These are phyloP conservation scores for Quercus agrifolia DNA, from an alignment of 306 rosid species.

Conservation along the genomic window DNA sequence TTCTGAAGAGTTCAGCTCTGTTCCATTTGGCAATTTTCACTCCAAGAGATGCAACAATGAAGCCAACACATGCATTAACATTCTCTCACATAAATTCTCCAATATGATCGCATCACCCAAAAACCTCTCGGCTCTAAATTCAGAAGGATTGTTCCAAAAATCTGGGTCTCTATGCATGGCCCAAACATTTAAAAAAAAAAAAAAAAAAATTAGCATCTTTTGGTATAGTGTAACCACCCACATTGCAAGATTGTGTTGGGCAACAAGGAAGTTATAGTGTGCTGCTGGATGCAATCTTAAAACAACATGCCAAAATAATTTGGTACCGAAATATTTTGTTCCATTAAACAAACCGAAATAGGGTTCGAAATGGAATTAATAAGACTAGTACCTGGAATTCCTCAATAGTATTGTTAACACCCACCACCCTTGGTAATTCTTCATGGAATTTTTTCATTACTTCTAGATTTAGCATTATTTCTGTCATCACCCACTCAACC, in stretches of 20 bases:
- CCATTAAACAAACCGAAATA: not conserved
- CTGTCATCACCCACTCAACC: slow-evolving; percentile 34
- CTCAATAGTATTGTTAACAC: slow-evolving; percentile 24
- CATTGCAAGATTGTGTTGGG: too few species aligned
- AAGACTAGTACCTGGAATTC: slow-evolving; percentile 17
- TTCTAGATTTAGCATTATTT: slow-evolving; percentile 19
- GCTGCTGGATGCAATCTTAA: too few species aligned
- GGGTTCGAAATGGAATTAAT: too few species aligned
- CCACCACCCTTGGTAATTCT: slow-evolving; percentile 21
- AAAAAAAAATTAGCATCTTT: slow-evolving; percentile 13
- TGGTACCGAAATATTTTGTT: not conserved
- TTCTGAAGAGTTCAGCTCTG: not conserved
- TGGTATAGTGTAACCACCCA: slow-evolving; percentile 23
- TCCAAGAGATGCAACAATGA: slow-evolving; percentile 32
- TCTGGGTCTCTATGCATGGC: slow-evolving; percentile 31
- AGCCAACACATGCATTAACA: not conserved
- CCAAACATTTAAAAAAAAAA: slow-evolving; percentile 11
- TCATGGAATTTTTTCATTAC: slow-evolving; percentile 13
- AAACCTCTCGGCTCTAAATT: slow-evolving; percentile 26
- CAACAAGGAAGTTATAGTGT: too few species aligned
- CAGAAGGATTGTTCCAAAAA: slow-evolving; percentile 15
- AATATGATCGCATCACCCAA: not conserved
- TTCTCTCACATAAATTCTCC: slow-evolving; percentile 24
- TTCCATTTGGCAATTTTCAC: slow-evolving; percentile 16
- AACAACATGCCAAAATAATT: too few species aligned